A percentile compares a stretch with the other conserved stretches of the same genome.
Conservation (phyloP, 352 stramenopile genomes). For the Phytophthora pisi region DNA sequence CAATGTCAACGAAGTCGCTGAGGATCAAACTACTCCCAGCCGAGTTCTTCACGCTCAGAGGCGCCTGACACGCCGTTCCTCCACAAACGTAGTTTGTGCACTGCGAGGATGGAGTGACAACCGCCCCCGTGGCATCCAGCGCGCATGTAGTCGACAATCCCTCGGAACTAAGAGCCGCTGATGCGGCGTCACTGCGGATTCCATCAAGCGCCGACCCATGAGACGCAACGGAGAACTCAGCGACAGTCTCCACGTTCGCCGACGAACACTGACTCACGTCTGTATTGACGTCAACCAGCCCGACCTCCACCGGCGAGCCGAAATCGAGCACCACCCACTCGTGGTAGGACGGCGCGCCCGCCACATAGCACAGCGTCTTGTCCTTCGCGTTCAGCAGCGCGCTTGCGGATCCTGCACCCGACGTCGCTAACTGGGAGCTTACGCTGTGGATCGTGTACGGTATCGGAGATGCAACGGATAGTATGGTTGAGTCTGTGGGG, state of each 20-base stretch:
- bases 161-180: conserved; percentile 12
- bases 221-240: conserved; percentile 51
- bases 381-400: conserved; percentile 36
- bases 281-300: conserved; percentile 58
- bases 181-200: conserved; percentile 27
- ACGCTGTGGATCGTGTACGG: conserved; percentile 68
- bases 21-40: conserved; percentile 38
- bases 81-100: conserved; percentile 40
- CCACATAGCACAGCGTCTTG: conserved; percentile 50
- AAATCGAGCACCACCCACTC: conserved; percentile 80
- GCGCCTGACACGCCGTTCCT: conserved; percentile 35
- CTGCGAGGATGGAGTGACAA: conserved; percentile 19
- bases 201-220: conserved; percentile 44
- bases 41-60: conserved; percentile 4
- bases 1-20: conserved; percentile 61
- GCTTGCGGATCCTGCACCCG: conserved; percentile 45
- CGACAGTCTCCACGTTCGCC: conserved; percentile 31
- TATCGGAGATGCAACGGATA: conserved; percentile 37
- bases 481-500: conserved; percentile 8
- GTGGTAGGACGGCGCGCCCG: conserved; percentile 43
- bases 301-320: conserved; percentile 39
- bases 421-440: conserved; percentile 52
- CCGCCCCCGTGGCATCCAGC: conserved; percentile 30
- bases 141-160: conserved; percentile 22
- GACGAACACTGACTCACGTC: conserved; percentile 46